Evolutionary conservation across 1,284 basidiomycete species (phyloP), one percentile per base, ranked within the genome.

Genomic region (Puccinia coronata): DNA sequence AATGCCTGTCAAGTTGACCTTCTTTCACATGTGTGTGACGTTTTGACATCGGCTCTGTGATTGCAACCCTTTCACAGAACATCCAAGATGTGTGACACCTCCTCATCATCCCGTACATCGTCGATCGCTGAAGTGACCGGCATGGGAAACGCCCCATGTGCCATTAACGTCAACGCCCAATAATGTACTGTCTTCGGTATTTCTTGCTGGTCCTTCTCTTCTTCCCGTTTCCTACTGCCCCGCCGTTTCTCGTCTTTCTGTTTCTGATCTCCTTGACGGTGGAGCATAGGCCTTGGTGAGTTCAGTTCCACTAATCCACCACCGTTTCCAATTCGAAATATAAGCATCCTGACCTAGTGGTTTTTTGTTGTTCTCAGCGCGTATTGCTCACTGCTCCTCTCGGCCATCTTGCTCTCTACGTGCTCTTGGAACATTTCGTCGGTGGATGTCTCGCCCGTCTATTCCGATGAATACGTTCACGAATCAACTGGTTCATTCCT

Each of bases 381-480:
- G 25, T 81, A 81, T 74, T 81, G 79, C 47, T 81, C 79, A 25
- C 23, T 81, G 34, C 57, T 81, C 12, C 71, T 81, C 11, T 81
- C 79, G 18, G 79, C 71, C 2, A 81, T 81, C 71, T n/a, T 81
- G n/a, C 20, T 81, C 9, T 73, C 79, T 25, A 81, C 79, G 31
- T 81, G 79, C 57, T 81, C 79, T 74, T 81, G 79, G 79, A 81
- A 81, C 43, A 47, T 81, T 31, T 70, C 79, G 39, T 81, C 79
- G 23, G 34, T 74, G 6, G 71, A 81, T 55, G 49, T 81, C 31
- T 81, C 79, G 23, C 59, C 69, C 31, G 23, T 57, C n/a, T 74
- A 73, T 74, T 55, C 53, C 12, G 74, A 23, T 18, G 39, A 41
- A 41, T 3, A 25, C 51, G 53, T 25, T 9, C 51, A 39, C 8